Evolutionary conservation across 2,329 filamentous ascomycete genomes (phyloP), one percentile per base, ranked within the genome.

Genomic region (Xylaria sp.): DNA sequence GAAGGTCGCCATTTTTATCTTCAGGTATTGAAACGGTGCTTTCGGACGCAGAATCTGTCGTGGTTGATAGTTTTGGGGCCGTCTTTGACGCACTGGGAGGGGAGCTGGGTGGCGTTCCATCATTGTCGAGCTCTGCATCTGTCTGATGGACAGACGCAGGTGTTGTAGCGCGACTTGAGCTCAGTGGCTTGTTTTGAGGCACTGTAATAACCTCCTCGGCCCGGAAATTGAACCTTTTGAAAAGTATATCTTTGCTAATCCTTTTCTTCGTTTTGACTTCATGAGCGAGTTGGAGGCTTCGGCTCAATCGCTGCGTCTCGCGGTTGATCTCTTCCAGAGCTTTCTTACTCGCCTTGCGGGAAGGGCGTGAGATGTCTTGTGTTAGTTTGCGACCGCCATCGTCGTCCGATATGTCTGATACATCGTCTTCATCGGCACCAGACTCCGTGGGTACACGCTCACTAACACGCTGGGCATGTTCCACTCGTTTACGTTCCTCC

Each of bases 241-340:
- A 91, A 1, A 99, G 82, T 62, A 91, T 91, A 38, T 88, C 87
- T 69, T 94, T 95, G 6, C 89, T 88, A 67, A 97, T 91, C 79
- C 92, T 96, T 82, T 95, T 98, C 77, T 91, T 94, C 1, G 92
- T 96, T 78, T 89, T 92, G 23, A 92, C 91, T 74, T 97, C 89
- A 76, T 98, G 94, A 1, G 91, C 87, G 51, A 99, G 84, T 76
- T 98, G 94, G 86, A 97, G 91, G 73, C 91, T 96, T 68, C 95
- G 86, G 69, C 87, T 89, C 79, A 99, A 87, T 31, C 95, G 88
- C 79, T 99, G 95, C 1, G 94, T 97, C 77, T 99, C 95, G 61
- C 92, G 87, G 70, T 91, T 90, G 90, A 99, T 97, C 69, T 98
- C 94, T 74, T 97, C 92, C 43, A 97, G 76, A 0, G 95, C 95